phyloP scores from a whole-genome alignment of 306 rosid species.

The Quercus bicolor region DNA sequence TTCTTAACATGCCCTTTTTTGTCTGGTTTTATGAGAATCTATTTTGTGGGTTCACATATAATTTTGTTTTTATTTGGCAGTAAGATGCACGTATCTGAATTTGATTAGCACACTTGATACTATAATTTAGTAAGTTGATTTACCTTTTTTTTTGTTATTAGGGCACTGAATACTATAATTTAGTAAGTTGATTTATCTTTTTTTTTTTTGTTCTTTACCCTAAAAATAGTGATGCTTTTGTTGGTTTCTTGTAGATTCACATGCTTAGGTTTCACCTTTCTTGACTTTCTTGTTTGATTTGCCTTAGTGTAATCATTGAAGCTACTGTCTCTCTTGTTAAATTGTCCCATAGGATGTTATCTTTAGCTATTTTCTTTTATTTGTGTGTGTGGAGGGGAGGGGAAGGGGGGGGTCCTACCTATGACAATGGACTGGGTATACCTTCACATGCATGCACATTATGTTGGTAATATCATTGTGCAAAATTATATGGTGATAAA shows the following conservation, averaged over 20 bases:
- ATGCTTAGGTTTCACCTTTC: not conserved
- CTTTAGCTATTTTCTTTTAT: not conserved
- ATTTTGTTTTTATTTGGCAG: not conserved
- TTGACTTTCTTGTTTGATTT: not conserved
- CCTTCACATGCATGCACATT: too few species aligned
- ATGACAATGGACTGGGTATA: not conserved
- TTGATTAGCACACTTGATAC: not conserved
- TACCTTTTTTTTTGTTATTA: not conserved
- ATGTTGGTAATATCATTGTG: too few species aligned
- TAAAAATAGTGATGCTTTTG: not conserved
- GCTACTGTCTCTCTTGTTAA: not conserved
- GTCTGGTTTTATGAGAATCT: slow-evolving; percentile 6
- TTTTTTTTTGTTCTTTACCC: not conserved
- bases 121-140: not conserved
- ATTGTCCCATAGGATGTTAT: not conserved
- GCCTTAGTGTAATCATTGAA: not conserved
- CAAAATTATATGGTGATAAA: not conserved
- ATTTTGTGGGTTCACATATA: not conserved
- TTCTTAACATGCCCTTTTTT: not conserved
- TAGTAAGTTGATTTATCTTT: not conserved
- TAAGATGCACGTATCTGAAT: not conserved
- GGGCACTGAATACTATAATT: not conserved
- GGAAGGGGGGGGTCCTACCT: not conserved
- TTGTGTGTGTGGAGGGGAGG: not conserved
- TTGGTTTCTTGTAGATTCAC: not conserved